These are phyloP conservation scores for Psilocybe sp. DNA, from an alignment of 768 basidiomycete species.

Conservation along the genomic window DNA sequence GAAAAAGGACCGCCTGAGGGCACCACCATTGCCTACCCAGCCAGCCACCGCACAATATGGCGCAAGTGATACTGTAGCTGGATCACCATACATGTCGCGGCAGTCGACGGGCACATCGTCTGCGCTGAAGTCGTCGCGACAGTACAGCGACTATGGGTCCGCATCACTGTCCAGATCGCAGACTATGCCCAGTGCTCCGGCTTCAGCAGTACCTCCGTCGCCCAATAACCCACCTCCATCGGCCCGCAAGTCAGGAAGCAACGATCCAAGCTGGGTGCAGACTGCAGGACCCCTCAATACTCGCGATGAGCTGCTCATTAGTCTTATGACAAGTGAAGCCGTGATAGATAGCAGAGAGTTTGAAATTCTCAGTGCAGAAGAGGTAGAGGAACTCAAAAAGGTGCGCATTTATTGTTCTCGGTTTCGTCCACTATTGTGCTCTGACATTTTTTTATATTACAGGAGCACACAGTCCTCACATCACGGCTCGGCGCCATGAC, in stretches of 20 bases:
- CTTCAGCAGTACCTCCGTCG: constrained; percentile 32
- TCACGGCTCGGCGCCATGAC: constrained; percentile 63
- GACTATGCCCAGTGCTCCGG: constrained; percentile 32
- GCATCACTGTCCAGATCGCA: constrained; percentile 14
- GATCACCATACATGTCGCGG: constrained; percentile 21
- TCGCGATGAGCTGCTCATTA: constrained; percentile 84
- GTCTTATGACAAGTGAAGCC: constrained; percentile 90
- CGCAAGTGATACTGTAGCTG: constrained; percentile 20
- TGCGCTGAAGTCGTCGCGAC: constrained; percentile 1
- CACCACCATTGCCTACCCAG: constrained; percentile 11
- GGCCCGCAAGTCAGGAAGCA: constrained; percentile 32
- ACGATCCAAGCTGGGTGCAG: constrained; percentile 38
- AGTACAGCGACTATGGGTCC: not conserved
- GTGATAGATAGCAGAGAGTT: constrained; percentile 86
- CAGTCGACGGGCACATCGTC: constrained; percentile 13
- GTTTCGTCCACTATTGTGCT: not conserved
- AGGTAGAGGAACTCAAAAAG: constrained; percentile 52
- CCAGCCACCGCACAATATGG: constrained; percentile 9
- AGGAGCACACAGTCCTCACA: constrained; percentile 76
- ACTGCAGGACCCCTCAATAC: constrained; percentile 48
- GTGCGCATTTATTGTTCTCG: constrained; percentile 22
- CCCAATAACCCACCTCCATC: constrained; percentile 27
- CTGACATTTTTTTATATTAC: constrained; percentile 7
- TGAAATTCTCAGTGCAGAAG: constrained; percentile 62
- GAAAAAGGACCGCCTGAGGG: constrained; percentile 48